phyloP scores from a whole-genome alignment of 2,329 filamentous ascomycete species.

The Fusarium xyrophilum region DNA sequence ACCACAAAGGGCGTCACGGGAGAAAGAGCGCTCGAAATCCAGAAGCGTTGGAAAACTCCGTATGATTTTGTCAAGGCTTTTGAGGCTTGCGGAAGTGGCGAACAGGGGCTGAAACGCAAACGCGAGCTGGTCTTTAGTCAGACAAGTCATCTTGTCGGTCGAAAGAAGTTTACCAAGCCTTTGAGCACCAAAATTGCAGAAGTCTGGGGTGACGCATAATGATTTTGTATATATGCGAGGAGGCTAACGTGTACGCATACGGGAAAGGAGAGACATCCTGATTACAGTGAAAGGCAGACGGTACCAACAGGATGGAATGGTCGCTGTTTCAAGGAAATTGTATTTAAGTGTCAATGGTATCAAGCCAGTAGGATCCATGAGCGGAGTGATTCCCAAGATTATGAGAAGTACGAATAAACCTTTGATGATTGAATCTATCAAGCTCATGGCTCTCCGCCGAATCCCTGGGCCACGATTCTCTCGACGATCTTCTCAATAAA shows the following conservation, averaged over 20 bases:
- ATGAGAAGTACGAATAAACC: constrained; percentile 33
- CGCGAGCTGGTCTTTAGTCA: constrained; percentile 65
- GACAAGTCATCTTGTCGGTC: constrained; percentile 66
- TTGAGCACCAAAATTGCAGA: constrained; percentile 75
- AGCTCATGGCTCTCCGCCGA: constrained; percentile 40
- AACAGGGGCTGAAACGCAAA: constrained; percentile 62
- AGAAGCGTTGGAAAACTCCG: constrained; percentile 79
- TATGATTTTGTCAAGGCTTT: constrained; percentile 74
- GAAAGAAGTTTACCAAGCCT: constrained; percentile 70
- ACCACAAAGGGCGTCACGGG: constrained; percentile 76
- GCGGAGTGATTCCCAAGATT: not conserved
- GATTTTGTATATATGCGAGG: not conserved
- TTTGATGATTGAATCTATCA: constrained; percentile 14
- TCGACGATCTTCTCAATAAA: constrained; percentile 76
- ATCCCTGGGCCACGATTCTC: constrained; percentile 73
- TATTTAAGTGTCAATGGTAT: not conserved
- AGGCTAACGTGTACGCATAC: not conserved
- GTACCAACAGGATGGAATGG: not conserved
- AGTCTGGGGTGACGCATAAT: constrained; percentile 67
- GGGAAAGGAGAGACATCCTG: not conserved
- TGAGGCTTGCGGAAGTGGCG: constrained; percentile 58
- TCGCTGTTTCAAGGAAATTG: not conserved
- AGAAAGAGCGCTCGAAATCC: constrained; percentile 81
- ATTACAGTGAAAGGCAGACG: not conserved
- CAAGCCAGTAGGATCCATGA: not conserved